phyloP scores from a whole-genome alignment of 805 yeast species.

The Wickerhamiella musiphila region DNA sequence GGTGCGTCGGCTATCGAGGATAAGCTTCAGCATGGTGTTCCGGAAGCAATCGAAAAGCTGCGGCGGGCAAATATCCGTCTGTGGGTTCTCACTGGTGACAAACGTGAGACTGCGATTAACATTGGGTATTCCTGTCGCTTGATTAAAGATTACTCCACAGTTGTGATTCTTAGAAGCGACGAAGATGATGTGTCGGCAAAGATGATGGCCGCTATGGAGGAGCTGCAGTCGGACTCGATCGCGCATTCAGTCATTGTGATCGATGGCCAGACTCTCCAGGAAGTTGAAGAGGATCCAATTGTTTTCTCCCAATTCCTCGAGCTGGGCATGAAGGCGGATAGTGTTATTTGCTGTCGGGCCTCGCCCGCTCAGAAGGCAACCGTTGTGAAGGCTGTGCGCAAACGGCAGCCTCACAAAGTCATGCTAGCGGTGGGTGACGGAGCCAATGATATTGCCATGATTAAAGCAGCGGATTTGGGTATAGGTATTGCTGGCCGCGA shows the following conservation, averaged over 20 bases:
- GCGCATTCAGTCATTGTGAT: conserved; percentile 92
- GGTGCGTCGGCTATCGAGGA: conserved; percentile 98
- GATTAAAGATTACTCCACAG: conserved; percentile 83
- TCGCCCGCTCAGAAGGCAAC: conserved; percentile 92
- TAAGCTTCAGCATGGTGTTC: conserved; percentile 90
- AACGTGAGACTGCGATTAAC: conserved; percentile 92
- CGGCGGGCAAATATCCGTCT: conserved; percentile 83
- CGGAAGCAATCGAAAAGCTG: conserved; percentile 81
- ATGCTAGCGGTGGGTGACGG: conserved; percentile 98
- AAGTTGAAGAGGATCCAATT: conserved; percentile 56
- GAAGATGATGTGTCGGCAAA: conserved; percentile 44
- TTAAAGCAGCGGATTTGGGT: conserved; percentile 95
- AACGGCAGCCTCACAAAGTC: conserved; percentile 48
- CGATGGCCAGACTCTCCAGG: conserved; percentile 75
- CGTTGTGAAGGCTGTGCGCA: conserved; percentile 69
- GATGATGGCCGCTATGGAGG: conserved; percentile 61
- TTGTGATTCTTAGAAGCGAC: conserved; percentile 43
- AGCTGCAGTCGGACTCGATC: conserved; percentile 50
- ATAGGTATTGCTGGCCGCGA: conserved; percentile 95
- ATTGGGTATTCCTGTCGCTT: conserved; percentile 89
- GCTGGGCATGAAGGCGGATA: conserved; percentile 70
- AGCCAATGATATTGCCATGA: conserved; percentile 98
- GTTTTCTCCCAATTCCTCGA: conserved; percentile 64
- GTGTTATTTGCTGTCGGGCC: conserved; percentile 90
- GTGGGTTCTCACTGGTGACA: conserved; percentile 99